phyloP scores from a whole-genome alignment of 495 filamentous ascomycete genomes.

The Aspergillus indologenus region DNA sequence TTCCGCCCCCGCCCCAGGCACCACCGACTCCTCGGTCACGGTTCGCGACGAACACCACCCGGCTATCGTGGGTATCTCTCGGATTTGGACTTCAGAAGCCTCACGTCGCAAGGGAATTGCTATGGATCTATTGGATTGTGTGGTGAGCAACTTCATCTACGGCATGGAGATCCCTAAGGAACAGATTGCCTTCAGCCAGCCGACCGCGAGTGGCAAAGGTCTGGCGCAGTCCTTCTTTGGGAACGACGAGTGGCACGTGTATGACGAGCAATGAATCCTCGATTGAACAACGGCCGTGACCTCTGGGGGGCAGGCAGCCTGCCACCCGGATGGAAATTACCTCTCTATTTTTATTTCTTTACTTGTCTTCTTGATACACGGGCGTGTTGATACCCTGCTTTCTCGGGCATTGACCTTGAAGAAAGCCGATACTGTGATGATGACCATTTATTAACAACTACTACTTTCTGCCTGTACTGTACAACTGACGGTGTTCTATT shows the following conservation, averaged over 20 bases:
- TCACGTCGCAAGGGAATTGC: conserved; percentile 62
- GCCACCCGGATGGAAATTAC: background rate
- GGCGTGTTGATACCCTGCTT: conserved; percentile 29
- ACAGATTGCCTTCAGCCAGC: conserved; percentile 69
- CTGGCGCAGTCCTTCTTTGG: conserved; percentile 66
- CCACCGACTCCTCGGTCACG: conserved; percentile 43
- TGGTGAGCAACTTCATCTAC: conserved; percentile 61
- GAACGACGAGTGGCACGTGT: conserved; percentile 51
- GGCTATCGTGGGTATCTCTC: conserved; percentile 65
- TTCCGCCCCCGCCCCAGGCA: conserved; percentile 23
- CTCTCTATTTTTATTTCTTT: conserved; percentile 9
- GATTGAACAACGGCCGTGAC: background rate
- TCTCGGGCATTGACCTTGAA: conserved; percentile 19
- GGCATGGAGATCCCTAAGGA: conserved; percentile 62
- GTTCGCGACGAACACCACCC: conserved; percentile 38
- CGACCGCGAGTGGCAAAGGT: conserved; percentile 64
- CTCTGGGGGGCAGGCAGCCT: background rate
- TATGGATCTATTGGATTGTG: conserved; percentile 57
- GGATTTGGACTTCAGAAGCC: conserved; percentile 66
- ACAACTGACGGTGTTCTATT: conserved; percentile 26
- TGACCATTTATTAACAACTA: conserved; percentile 16
- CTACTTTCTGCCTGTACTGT: conserved; percentile 18
- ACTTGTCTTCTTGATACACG: conserved; percentile 18
- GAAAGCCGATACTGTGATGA: conserved; percentile 23
- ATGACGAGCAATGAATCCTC: conserved; percentile 36